Percentiles rank a stretch among this genome's conserved stretches.
Evolutionary conservation across 176 grass and related monocot genomes (phyloP).

Genomic region (Raddia guianensis): DNA sequence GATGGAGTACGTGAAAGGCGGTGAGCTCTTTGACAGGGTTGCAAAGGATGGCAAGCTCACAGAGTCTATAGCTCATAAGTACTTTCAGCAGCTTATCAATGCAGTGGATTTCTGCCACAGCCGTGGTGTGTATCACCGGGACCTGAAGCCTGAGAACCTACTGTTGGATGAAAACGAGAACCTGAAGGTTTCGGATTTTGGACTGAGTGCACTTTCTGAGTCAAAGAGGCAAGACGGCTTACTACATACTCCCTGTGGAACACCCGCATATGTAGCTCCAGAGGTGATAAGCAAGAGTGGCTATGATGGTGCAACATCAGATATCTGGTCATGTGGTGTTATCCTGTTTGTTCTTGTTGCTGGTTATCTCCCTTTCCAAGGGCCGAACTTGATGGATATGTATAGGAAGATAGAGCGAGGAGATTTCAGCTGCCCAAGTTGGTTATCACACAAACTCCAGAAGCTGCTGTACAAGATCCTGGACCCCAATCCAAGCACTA

Average conservation of each 20-base stretch:
- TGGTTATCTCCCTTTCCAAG: conserved; percentile 79
- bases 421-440: conserved; percentile 72
- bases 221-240: conserved; percentile 66
- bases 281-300: conserved; percentile 72
- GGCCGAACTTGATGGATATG: conserved; percentile 79
- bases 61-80: conserved; percentile 57
- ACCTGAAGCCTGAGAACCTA: conserved; percentile 69
- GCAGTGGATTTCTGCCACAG: conserved; percentile 72
- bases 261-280: conserved; percentile 87
- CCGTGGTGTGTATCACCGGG: conserved; percentile 70
- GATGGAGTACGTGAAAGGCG: conserved; percentile 70
- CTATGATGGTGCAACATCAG: conserved; percentile 83
- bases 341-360: conserved; percentile 75
- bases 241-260: conserved; percentile 85
- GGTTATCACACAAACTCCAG: conserved; percentile 67
- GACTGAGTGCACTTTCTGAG: conserved; percentile 61
- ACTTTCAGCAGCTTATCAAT: conserved; percentile 66
- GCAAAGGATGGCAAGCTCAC: conserved; percentile 51
- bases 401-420: conserved; percentile 67
- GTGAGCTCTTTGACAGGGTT: conserved; percentile 70
- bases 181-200: conserved; percentile 74
- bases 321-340: conserved; percentile 90
- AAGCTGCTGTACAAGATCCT: conserved; percentile 70
- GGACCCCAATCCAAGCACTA: conserved; percentile 68
- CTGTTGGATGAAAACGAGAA: conserved; percentile 66